Evolutionary conservation across 1,284 basidiomycete species (phyloP).

Genomic region (Ganoderma meredithae): DNA sequence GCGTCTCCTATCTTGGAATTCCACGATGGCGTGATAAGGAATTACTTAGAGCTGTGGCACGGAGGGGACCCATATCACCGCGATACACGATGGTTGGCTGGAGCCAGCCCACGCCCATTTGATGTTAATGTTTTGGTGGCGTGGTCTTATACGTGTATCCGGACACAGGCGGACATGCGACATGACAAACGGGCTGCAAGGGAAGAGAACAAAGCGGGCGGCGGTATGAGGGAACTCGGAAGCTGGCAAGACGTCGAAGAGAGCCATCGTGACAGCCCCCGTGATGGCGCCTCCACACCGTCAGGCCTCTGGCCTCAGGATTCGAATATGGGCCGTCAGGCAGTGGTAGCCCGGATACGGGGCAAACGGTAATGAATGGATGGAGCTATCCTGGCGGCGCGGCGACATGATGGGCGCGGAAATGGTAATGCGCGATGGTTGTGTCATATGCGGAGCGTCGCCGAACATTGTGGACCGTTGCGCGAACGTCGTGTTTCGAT

Average conservation of each 20-base stretch:
- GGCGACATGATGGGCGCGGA: not conserved
- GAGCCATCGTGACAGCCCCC: conserved; percentile 3
- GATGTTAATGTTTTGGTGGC: conserved; percentile 2
- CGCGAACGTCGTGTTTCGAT: not conserved
- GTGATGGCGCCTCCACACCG: not conserved
- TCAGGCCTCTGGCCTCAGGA: not conserved
- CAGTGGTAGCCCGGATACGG: conserved; percentile 1
- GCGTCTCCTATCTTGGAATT: not conserved
- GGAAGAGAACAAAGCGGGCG: not conserved
- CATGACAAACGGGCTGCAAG: not conserved
- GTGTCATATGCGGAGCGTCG: not conserved
- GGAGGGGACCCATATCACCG: not conserved
- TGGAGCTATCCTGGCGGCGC: not conserved
- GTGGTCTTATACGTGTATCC: not conserved
- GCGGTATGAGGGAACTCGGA: not conserved
- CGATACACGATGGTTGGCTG: not conserved
- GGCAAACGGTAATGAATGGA: not conserved
- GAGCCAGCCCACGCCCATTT: not conserved
- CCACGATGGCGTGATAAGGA: conserved; percentile 2
- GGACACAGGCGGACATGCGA: conserved; percentile 1
- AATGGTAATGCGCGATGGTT: not conserved
- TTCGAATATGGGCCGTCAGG: not conserved
- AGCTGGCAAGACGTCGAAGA: not conserved
- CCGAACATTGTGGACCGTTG: not conserved
- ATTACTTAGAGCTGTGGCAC: not conserved